Conservation (phyloP, 2,329 filamentous ascomycete genomes). For the Trichoderma hamatum region DNA sequence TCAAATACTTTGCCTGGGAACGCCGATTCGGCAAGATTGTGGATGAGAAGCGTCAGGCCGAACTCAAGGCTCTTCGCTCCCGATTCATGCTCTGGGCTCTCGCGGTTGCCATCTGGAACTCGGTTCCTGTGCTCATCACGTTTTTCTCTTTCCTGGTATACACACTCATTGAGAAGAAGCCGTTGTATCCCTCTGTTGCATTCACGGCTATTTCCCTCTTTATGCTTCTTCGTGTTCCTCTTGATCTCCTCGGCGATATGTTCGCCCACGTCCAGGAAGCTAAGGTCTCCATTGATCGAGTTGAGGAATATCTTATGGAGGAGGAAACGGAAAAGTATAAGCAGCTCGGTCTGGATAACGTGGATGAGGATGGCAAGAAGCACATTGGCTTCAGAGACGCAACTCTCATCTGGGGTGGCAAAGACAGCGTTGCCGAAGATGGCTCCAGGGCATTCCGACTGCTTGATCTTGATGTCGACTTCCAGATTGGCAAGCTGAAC, state of each 20-base stretch:
- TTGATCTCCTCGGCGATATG: slow-evolving; percentile 98
- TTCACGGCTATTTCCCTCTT: slow-evolving; percentile 97
- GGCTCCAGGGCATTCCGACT: slow-evolving; percentile 78
- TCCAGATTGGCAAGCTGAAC: slow-evolving; percentile 84
- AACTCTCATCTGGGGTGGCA: slow-evolving; percentile 86
- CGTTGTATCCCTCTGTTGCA: slow-evolving; percentile 85
- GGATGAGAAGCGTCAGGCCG: slow-evolving; percentile 80
- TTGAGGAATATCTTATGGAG: slow-evolving; percentile 90
- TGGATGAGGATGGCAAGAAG: slow-evolving; percentile 68
- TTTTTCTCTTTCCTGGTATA: slow-evolving; percentile 96
- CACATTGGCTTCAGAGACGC: slow-evolving; percentile 84
- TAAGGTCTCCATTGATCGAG: slow-evolving; percentile 94
- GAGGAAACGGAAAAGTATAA: slow-evolving; percentile 95
- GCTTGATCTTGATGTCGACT: slow-evolving; percentile 80
- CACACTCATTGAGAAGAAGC: slow-evolving; percentile 86
- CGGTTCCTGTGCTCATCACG: slow-evolving; percentile 90
- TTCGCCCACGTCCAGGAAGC: slow-evolving; percentile 97
- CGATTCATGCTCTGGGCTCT: slow-evolving; percentile 90
- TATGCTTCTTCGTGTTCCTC: slow-evolving; percentile 85
- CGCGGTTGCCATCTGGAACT: slow-evolving; percentile 95
- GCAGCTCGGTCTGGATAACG: slow-evolving; percentile 73
- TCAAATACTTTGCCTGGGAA: slow-evolving; percentile 99
- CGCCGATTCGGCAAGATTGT: slow-evolving; percentile 84
- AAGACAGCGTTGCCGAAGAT: slow-evolving; percentile 62
- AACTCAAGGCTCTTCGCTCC: slow-evolving; percentile 76